A percentile compares a stretch with the other conserved stretches of the same genome.
These are phyloP conservation scores for Rhinocladiella mackenziei DNA, from an alignment of 2,329 filamentous ascomycete genomes.

Conservation along the genomic window DNA sequence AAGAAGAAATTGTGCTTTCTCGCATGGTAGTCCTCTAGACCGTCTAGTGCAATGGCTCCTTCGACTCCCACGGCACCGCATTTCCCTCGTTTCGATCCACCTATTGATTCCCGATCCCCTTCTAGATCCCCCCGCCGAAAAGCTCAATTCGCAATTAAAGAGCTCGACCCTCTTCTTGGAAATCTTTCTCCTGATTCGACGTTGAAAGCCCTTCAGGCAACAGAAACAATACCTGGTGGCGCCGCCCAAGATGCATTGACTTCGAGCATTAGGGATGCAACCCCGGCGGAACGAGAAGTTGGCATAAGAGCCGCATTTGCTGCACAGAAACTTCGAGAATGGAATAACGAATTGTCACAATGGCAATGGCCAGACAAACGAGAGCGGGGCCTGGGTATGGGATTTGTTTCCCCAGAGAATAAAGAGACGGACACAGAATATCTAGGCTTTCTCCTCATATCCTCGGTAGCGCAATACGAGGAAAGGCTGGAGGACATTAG, in stretches of 20 bases:
- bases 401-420: conserved; percentile 36
- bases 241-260: conserved; percentile 41
- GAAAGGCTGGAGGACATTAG: conserved; percentile 68
- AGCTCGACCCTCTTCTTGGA: conserved; percentile 47
- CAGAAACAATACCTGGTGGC: conserved; percentile 40
- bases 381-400: conserved; percentile 39
- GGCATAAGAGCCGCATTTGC: conserved; percentile 57
- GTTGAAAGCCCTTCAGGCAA: conserved; percentile 47
- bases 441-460: conserved; percentile 66
- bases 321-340: conserved; percentile 55
- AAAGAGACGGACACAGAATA: conserved; percentile 42
- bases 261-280: conserved; percentile 53
- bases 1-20: conserved; percentile 7
- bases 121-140: conserved; percentile 39
- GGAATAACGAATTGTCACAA: conserved; percentile 55
- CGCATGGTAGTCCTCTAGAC: conserved; percentile 8
- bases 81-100: conserved; percentile 24
- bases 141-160: conserved; percentile 36
- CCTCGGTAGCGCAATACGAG: conserved; percentile 66
- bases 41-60: conserved; percentile 20
- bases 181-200: conserved; percentile 54
- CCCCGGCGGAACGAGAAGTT: conserved; percentile 54
- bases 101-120: conserved; percentile 35
- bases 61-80: conserved; percentile 24
- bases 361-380: conserved; percentile 54